Evolutionary conservation across 305 asterid species (phyloP), one percentile per base, ranked within the genome.

Genomic region (Solanum hybrid): DNA sequence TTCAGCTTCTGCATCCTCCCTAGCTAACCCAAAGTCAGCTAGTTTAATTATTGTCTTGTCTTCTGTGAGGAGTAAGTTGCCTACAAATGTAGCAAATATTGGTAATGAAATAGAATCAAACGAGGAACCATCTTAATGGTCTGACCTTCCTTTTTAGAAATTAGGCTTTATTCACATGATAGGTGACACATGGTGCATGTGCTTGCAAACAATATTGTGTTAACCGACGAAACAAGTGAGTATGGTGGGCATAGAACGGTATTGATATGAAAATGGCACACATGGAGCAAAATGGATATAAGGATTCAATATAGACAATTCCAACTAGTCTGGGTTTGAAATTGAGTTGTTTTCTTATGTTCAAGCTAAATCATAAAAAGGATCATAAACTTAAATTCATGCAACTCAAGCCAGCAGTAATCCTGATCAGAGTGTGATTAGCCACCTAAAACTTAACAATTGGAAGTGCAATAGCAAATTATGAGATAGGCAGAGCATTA

Each of bases 1-100:
- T 79, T 93, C 97, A 37, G 90, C 94, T 12, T 89, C 92, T 1
- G 92, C 87, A 91, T 92, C 94, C 91, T 94, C 95, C 93, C 96
- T 93, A 76, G 97, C 95, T 91, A 93, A 90, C 17, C 97, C 97
- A 89, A 95, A 95, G 90, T 94, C 97, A 15, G 98, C 98, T 72
- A 94, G 14, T 90, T 93, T 95, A 81, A 95, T 80, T 80, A 77
- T 90, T 89, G 70, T 92, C 81, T 90, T 90, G 89, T 95, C 98
- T 90, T 92, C 94, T 3, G 96, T 91, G 51, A 95, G 96, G 89
- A 95, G 97, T 17, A 95, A 89, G 89, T 94, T 94, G 92, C 95
- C 97, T 95, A n/a, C 80, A 89, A 87, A 70, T 37, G 36, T 24
- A 24, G 65, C 17, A 34, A 70, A 32, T 22, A 45, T 5, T 45